Base-by-base conservation (phyloP, 1,284 basidiomycete species). In the Pulchroboletus neoregius region DNA sequence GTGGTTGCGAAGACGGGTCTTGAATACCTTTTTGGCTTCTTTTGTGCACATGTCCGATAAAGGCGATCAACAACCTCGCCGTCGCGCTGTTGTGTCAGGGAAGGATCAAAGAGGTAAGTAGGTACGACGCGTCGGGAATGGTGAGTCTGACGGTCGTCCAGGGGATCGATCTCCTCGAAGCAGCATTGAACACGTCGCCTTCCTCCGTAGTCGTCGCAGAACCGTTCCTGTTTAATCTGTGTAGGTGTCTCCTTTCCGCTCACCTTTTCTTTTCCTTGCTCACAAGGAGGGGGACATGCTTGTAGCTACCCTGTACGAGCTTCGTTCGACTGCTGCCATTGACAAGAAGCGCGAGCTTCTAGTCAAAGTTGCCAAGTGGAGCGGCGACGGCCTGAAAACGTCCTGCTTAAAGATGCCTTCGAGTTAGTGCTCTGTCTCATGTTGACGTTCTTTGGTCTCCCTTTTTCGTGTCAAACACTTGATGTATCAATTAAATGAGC, bases 141-240 rank as follows among this genome's bases (percentile, higher is more conserved):
- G n/a, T n/a, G n/a, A n/a, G n/a, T n/a, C n/a, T n/a, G n/a, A n/a
- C n/a, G n/a, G 15, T 18, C 32, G 4, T 2, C 10, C 46, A 87
- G 82, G 83, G 77, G 2, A 88, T 88, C 40, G 72, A 78, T 35
- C 71, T 81, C 2, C 68, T 91, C 26, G 87, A 91, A 63, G 62
- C 54, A 3, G 80, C 79, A 3, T 61, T 91, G 22, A 71, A 69
- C 41, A 60, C 73, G 4, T 83, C 84, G 2, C 87, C 88, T 1
- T 75, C 83, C 1, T 77, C 76, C 36, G 76, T 84, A 12, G 80
- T 84, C 9, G 75, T 82, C 16, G 82, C 85, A 3, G 87, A 91
- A 57, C 87, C 87, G 5, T 86, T 86, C 63, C 60, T 91, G 36
- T 91, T 90, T 67, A 91, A 91, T 54, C 70, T 91, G 13, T 85